phyloP scores from a whole-genome alignment of 78 protist species.

The Speleostelium caveatum region DNA sequence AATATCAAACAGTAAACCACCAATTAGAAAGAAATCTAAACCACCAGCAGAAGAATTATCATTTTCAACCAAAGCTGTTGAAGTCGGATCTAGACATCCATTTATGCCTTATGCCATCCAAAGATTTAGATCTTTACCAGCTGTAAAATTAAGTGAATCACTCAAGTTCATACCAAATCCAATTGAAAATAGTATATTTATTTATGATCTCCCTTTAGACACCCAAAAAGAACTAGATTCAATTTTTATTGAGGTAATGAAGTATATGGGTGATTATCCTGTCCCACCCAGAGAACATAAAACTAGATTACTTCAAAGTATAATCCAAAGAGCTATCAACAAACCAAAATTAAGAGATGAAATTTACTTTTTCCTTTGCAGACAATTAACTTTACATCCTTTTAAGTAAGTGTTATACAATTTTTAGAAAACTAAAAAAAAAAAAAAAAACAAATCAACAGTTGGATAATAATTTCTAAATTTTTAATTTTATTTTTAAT shows the following conservation, averaged over 20 bases:
- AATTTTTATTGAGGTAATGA: conserved; percentile 45
- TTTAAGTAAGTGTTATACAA: background rate
- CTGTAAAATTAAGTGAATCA: conserved; percentile 43
- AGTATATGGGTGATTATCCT: conserved; percentile 60
- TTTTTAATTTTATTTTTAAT: background rate
- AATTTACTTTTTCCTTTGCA: conserved; percentile 44
- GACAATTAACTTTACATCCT: too few species aligned
- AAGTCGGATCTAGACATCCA: conserved; percentile 55
- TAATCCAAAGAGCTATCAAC: conserved; percentile 41
- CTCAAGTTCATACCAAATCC: too few species aligned
- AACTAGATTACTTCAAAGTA: conserved; percentile 55
- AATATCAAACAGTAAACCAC: too few species aligned
- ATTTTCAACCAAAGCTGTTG: conserved; percentile 32
- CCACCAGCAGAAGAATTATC: background rate
- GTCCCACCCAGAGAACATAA: conserved; percentile 34
- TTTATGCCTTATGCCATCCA: conserved; percentile 52
- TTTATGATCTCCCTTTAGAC: conserved; percentile 18
- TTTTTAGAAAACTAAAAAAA: too few species aligned
- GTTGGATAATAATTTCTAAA: background rate
- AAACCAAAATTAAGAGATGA: conserved; percentile 55
- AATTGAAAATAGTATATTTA: conserved; percentile 28
- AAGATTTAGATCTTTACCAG: conserved; percentile 47
- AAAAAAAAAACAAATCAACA: background rate
- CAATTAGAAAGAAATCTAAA: background rate
- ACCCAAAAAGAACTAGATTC: conserved; percentile 12